These are phyloP conservation scores for Saitozyma sp. DNA, from an alignment of 768 basidiomycete species.

Conservation along the genomic window DNA sequence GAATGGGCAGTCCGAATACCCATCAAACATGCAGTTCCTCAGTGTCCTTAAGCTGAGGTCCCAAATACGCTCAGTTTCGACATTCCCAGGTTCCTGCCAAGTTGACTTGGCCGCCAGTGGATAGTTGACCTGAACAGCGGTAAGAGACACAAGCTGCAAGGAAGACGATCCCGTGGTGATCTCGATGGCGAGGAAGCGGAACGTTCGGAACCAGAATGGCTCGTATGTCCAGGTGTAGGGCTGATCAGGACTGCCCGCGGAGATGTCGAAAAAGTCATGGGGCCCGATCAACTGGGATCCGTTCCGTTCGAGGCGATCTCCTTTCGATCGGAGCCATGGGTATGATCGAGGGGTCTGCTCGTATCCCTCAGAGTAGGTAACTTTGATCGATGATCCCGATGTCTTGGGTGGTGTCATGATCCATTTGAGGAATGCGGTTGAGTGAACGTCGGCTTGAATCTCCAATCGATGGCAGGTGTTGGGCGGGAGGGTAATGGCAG, in stretches of 20 bases:
- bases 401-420: not conserved
- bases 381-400: conserved; percentile 3
- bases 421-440: conserved; percentile 24
- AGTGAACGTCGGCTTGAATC: conserved; percentile 26
- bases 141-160: conserved; percentile 1
- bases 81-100: conserved; percentile 17
- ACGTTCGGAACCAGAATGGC: conserved; percentile 17
- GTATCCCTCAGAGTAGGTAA: conserved; percentile 33
- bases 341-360: conserved; percentile 15
- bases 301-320: conserved; percentile 14
- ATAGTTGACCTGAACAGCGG: conserved; percentile 26
- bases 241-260: not conserved
- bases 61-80: conserved; percentile 20
- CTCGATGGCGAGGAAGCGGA: conserved; percentile 10
- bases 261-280: not conserved
- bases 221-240: not conserved
- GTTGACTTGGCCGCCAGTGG: conserved; percentile 21
- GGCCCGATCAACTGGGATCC: not conserved
- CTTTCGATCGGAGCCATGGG: conserved; percentile 15
- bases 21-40: conserved; percentile 37
- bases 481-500: conserved; percentile 4
- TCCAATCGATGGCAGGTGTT: conserved; percentile 16
- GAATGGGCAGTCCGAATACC: conserved; percentile 38
- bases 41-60: conserved; percentile 28
- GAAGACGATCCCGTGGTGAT: conserved; percentile 3